phyloP scores from a whole-genome alignment of 164 flowering plant species.

The Chimonanthus salicifolius region DNA sequence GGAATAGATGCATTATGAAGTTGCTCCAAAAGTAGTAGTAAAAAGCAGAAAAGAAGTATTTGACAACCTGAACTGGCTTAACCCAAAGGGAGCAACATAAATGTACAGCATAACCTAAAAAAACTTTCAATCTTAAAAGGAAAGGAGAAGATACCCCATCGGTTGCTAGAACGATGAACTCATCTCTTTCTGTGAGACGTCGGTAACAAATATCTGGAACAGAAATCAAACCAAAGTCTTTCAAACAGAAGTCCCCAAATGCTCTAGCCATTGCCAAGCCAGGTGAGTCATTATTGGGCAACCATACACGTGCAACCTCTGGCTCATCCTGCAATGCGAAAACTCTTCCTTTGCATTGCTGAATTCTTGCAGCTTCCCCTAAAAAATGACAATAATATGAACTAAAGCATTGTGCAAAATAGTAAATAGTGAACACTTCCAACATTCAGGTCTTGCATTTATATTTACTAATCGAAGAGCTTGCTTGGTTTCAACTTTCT shows the following conservation, averaged over 20 bases:
- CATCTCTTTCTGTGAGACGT: constrained; percentile 44
- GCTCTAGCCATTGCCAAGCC: constrained; percentile 84
- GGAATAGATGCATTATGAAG: not conserved
- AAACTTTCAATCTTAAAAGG: not conserved
- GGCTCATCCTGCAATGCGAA: constrained; percentile 99
- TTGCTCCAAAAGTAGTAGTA: constrained; percentile 26
- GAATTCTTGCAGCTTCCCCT: constrained; percentile 98
- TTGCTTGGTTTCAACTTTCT: not conserved
- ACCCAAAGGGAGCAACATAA: not conserved
- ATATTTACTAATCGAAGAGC: not conserved
- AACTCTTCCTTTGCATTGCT: constrained; percentile 87
- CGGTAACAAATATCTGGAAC: constrained; percentile 59
- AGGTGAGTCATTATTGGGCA: constrained; percentile 79
- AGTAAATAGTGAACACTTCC: not conserved
- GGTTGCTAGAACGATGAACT: constrained; percentile 59
- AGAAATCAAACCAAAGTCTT: constrained; percentile 68
- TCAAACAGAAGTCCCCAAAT: constrained; percentile 71
- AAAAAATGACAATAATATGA: not conserved
- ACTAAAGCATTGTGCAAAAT: too few species aligned
- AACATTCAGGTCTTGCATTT: not conserved
- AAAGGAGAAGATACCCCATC: constrained; percentile 53
- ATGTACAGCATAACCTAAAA: not conserved
- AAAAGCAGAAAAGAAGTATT: constrained; percentile 61
- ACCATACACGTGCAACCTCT: constrained; percentile 85
- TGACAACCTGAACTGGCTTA: constrained; percentile 41